phyloP scores from a whole-genome alignment of 306 rosid genomes.

The Cucurbita moschata region DNA sequence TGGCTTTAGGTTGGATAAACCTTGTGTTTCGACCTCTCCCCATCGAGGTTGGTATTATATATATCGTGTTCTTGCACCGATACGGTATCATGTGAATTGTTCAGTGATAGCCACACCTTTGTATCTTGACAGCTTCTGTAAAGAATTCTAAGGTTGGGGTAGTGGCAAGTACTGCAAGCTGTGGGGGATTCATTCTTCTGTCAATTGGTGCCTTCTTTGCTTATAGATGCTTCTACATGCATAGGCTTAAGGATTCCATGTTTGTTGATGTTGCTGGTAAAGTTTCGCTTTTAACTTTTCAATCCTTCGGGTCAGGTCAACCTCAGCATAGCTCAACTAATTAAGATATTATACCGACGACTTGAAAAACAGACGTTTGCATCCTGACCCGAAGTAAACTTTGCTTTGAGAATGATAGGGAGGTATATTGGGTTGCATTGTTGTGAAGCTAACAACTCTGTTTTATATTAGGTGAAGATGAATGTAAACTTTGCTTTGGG shows the following conservation, averaged over 20 bases:
- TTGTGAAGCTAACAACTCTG: slow-evolving; percentile 4
- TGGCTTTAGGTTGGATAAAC: slow-evolving; percentile 46
- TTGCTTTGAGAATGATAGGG: neutral
- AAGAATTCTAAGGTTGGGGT: slow-evolving; percentile 32
- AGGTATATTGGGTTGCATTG: neutral
- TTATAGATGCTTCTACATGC: slow-evolving; percentile 28
- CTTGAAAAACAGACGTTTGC: neutral
- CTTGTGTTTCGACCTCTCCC: slow-evolving; percentile 56
- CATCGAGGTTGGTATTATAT: slow-evolving; percentile 36
- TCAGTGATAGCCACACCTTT: neutral
- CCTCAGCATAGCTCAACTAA: neutral
- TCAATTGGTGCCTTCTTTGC: slow-evolving; percentile 38
- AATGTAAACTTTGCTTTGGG: slow-evolving; percentile 41
- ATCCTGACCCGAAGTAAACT: neutral
- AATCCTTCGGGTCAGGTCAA: neutral
- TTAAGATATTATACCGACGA: neutral
- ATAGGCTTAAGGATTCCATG: slow-evolving; percentile 25
- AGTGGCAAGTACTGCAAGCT: slow-evolving; percentile 39
- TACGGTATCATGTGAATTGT: neutral
- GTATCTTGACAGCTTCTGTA: slow-evolving; percentile 36
- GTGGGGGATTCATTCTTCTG: slow-evolving; percentile 48
- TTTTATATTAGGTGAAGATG: slow-evolving; percentile 49
- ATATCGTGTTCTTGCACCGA: neutral
- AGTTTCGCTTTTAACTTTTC: slow-evolving; percentile 7
- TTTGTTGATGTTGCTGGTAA: slow-evolving; percentile 80